Base-by-base conservation (phyloP, 2,329 filamentous ascomycete genomes). In the Orbilia blumenaviensis region DNA sequence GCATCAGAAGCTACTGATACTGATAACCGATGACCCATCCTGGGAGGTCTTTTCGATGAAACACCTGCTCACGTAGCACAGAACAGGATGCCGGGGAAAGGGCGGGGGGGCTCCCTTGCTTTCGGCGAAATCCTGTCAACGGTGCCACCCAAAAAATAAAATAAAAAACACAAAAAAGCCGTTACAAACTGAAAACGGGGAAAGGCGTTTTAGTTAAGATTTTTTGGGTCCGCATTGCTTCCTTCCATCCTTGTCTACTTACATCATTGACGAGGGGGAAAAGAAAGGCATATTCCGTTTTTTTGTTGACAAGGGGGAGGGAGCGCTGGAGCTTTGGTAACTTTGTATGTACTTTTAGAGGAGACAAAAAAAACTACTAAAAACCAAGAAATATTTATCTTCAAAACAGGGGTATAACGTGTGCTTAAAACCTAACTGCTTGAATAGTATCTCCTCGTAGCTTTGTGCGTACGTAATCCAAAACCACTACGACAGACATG, bases 281-380 rank as follows among this genome's bases (percentile, higher is more conserved):
- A 36, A n/a, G 25, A 56, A 56, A 56, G 52, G 52, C 18, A 56
- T 56, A 38, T 56, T 56, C 52, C 52, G 48, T 23, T 56, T 38
- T 38, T 50, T 18, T 52, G 32, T 23, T 23, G 18, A 38, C 52
- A 56, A 32, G 52, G 52, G 38, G 36, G 52, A 18, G 46, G 25
- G 10, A 21, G 16, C 7, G 18, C 41, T 44, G n/a, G n/a, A n/a
- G n/a, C n/a, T n/a, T n/a, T n/a, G n/a, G n/a, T n/a, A n/a, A n/a
- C n/a, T 10, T 46, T 12, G 42, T 46, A 10, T 56, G 32, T 36
- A 56, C 52, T 54, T 34, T 44, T 54, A 54, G 8, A 54, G 32
- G 23, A 23, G n/a, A 25, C 10, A n/a, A 38, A n/a, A 38, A 8
- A 23, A n/a, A n/a, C n/a, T n/a, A n/a, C n/a, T n/a, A n/a, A n/a